Percentiles rank a stretch among this genome's conserved stretches.
phyloP scores from a whole-genome alignment of 176 grass and related monocot species.

The Ensete glaucum region DNA sequence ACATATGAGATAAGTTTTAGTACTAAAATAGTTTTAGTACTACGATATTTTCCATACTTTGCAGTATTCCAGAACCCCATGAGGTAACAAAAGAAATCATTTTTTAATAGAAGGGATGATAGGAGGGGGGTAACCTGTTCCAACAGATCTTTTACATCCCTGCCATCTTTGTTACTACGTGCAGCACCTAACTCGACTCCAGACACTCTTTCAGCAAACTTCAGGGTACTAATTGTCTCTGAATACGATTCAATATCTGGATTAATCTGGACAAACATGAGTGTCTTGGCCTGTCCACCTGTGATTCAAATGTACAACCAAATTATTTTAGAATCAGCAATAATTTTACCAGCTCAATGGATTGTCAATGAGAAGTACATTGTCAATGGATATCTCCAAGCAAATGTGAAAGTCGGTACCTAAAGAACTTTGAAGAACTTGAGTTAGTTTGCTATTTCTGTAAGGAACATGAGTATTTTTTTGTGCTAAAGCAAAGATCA shows the following conservation, averaged over 20 bases:
- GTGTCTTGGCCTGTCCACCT: constrained; percentile 95
- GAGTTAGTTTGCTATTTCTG: constrained; percentile 95
- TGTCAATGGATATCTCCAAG: not conserved
- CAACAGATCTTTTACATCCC: constrained; percentile 90
- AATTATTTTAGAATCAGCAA: constrained; percentile 2
- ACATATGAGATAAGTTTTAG: too few relatives aligned
- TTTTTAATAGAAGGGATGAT: not conserved
- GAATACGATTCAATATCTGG: constrained; percentile 76
- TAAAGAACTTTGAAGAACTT: constrained; percentile 97
- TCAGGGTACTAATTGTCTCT: constrained; percentile 96
- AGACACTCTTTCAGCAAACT: constrained; percentile 98
- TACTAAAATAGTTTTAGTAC: too few relatives aligned
- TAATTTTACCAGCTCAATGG: too few relatives aligned
- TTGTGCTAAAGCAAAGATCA: constrained; percentile 80
- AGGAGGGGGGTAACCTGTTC: constrained; percentile 50
- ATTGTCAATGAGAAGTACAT: not conserved
- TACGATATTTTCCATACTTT: too few relatives aligned
- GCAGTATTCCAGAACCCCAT: too few relatives aligned
- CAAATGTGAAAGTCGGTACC: constrained; percentile 31
- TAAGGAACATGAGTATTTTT: constrained; percentile 81
- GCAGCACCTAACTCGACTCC: constrained; percentile 95
- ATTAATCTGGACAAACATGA: constrained; percentile 99
- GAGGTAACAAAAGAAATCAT: too few relatives aligned
- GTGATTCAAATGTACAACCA: constrained; percentile 19
- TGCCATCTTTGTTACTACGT: constrained; percentile 89